Base-by-base conservation (phyloP, 768 basidiomycete genomes). In the Brasilioporus rufonigricans region DNA sequence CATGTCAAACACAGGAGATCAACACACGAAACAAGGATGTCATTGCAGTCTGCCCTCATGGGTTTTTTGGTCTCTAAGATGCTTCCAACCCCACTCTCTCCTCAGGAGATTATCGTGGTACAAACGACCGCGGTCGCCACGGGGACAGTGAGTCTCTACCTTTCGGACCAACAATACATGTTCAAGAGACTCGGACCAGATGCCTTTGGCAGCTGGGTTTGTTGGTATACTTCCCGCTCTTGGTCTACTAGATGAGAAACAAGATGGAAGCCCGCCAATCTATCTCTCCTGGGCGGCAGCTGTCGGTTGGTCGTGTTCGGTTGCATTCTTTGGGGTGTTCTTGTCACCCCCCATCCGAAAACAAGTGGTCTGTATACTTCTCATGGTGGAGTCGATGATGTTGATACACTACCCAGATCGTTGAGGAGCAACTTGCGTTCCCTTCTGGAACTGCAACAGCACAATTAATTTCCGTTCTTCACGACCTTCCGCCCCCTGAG, bases 241-340 rank as follows among this genome's bases (percentile, higher is more conserved):
- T 19, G 82, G 86, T 23, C 71, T 95, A 48, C 78, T 98, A n/a
- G 80, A 84, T 48, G 76, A 82, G 61, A 77, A 81, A 43, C 76
- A 80, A 51, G 96, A 98, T 60, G 93, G 92, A 10, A 78, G 84
- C 9, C 80, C 81, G 1, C 87, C 94, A 2, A 80, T 98, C 14
- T 74, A 80, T 56, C 75, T 98, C 38, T 82, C 85, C 9, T 94
- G 86, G 85, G 56, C 82, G 19, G 78, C 83, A 27, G 81, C 91
- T 21, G 75, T 94, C 21, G 82, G 79, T 5, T 98, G 96, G 96
- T 94, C 91, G 12, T 86, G 84, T 57, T 91, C 87, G 7, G 81
- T 96, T 26, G 95, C 95, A 5, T 98, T 94, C 75, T 98, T 98
- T 72, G 96, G 95, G 83, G 95, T 98, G n/a, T 96, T 98, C 70